Evolutionary conservation across 768 basidiomycete species (phyloP).

Genomic region (Hygrocybe coccinea): DNA sequence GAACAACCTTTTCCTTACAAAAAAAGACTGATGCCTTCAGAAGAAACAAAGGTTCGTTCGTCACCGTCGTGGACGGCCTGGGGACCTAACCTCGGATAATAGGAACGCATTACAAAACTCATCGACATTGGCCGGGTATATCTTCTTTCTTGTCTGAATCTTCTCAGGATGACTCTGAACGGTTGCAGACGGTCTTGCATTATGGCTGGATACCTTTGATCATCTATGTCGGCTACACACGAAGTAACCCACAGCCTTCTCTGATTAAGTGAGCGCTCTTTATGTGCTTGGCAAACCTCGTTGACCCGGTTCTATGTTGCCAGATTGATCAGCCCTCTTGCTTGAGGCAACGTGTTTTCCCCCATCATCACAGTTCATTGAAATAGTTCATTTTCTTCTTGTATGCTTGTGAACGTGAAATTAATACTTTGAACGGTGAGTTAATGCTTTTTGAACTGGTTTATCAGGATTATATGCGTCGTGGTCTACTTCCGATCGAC

Average conservation of each 20-base stretch:
- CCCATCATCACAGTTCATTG: slow-evolving; percentile 3
- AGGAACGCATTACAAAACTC: slow-evolving; percentile 81
- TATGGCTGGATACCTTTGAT: slow-evolving; percentile 97
- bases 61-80: neutral
- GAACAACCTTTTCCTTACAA: slow-evolving; percentile 9
- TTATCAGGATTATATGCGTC: slow-evolving; percentile 65
- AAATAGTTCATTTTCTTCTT: slow-evolving; percentile 9
- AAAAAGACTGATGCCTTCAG: slow-evolving; percentile 66
- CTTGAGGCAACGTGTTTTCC: slow-evolving; percentile 44
- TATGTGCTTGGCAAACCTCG: slow-evolving; percentile 1
- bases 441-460: slow-evolving; percentile 6
- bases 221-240: slow-evolving; percentile 90
- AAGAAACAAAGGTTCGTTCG: slow-evolving; percentile 73
- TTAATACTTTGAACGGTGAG: slow-evolving; percentile 1
- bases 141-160: slow-evolving; percentile 14
- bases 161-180: neutral
- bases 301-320: slow-evolving; percentile 8
- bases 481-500: slow-evolving; percentile 44
- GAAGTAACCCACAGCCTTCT: slow-evolving; percentile 90
- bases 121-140: slow-evolving; percentile 78
- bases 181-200: slow-evolving; percentile 73
- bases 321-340: slow-evolving; percentile 91
- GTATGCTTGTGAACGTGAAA: neutral
- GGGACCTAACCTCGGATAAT: neutral
- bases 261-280: slow-evolving; percentile 82